Conservation (phyloP, 495 filamentous ascomycete species). For the Hypoxylon fragiforme region DNA sequence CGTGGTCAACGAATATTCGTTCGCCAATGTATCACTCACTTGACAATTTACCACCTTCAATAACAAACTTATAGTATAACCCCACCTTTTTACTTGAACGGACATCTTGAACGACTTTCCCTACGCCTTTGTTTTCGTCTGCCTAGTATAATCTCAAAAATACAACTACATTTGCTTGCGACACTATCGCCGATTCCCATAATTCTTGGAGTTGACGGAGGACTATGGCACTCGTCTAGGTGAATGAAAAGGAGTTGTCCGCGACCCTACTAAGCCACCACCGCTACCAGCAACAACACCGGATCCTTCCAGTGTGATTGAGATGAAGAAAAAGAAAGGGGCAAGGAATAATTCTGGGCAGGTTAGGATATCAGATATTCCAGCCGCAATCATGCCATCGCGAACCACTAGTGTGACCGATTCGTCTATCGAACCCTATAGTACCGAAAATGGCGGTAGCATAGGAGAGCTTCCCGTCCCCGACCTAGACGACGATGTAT, state of each 20-base stretch:
- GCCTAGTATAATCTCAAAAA: not conserved
- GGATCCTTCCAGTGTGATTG: too few relatives aligned
- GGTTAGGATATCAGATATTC: conserved; percentile 15
- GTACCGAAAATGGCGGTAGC: conserved; percentile 19
- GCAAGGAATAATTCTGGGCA: conserved; percentile 11
- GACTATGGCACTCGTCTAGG: conserved; percentile 7
- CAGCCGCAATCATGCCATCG: conserved; percentile 32
- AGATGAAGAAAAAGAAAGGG: conserved; percentile 28
- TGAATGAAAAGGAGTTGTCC: conserved; percentile 1
- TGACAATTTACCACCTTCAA: not conserved
- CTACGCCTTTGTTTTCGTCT: not conserved
- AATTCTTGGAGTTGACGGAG: conserved; percentile 13
- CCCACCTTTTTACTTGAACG: conserved; percentile 3
- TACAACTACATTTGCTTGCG: conserved; percentile 11
- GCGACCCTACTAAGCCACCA: too few relatives aligned
- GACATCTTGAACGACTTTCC: not conserved
- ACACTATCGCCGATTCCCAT: conserved; percentile 4
- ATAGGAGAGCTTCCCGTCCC: conserved; percentile 32
- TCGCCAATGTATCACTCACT: conserved; percentile 3
- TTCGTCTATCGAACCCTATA: conserved; percentile 29
- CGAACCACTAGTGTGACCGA: conserved; percentile 29
- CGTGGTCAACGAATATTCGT: conserved; percentile 3
- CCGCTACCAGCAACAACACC: too few relatives aligned
- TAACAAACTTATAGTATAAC: not conserved
- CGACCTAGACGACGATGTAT: conserved; percentile 36